phyloP scores from a whole-genome alignment of 129 eudicot genomes.

The Ambrosia artemisiifolia region DNA sequence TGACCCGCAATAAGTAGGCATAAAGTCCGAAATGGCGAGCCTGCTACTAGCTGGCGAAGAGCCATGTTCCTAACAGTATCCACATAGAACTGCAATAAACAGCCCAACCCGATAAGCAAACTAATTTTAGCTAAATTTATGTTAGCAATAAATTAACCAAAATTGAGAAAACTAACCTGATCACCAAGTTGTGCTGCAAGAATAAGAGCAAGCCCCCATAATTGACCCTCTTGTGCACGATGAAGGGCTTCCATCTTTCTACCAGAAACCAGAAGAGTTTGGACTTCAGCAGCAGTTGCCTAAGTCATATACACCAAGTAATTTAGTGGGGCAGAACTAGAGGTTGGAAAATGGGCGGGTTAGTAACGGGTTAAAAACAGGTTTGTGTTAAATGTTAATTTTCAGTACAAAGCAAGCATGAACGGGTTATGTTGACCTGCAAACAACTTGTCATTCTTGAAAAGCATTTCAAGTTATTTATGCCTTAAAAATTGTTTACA shows the following conservation, averaged over 20 bases:
- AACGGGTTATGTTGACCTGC: not conserved
- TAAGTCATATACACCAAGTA: slow-evolving; percentile 23
- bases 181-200: slow-evolving; percentile 97
- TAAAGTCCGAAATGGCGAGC: slow-evolving; percentile 93
- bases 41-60: slow-evolving; percentile 72
- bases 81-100: slow-evolving; percentile 70
- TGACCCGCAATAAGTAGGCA: slow-evolving; percentile 93
- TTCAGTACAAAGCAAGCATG: not conserved
- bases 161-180: slow-evolving; percentile 49
- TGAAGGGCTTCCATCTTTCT: slow-evolving; percentile 79
- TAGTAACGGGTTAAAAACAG: not conserved
- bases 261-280: slow-evolving; percentile 83
- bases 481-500: not conserved
- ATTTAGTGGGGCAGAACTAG: slow-evolving; percentile 1
- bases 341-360: not conserved
- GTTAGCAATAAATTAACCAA: not conserved
- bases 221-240: slow-evolving; percentile 84
- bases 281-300: slow-evolving; percentile 91
- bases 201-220: slow-evolving; percentile 89
- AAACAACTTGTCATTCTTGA: not conserved
- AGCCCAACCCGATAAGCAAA: slow-evolving; percentile 8
- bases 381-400: not conserved
- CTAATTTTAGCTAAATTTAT: slow-evolving; percentile 1
- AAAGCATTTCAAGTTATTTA: not conserved
- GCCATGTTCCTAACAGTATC: slow-evolving; percentile 93